A percentile compares a stretch with the other conserved stretches of the same genome.
Evolutionary conservation across 2,329 filamentous ascomycete genomes (phyloP).

Genomic region (Rhinocladiella similis): DNA sequence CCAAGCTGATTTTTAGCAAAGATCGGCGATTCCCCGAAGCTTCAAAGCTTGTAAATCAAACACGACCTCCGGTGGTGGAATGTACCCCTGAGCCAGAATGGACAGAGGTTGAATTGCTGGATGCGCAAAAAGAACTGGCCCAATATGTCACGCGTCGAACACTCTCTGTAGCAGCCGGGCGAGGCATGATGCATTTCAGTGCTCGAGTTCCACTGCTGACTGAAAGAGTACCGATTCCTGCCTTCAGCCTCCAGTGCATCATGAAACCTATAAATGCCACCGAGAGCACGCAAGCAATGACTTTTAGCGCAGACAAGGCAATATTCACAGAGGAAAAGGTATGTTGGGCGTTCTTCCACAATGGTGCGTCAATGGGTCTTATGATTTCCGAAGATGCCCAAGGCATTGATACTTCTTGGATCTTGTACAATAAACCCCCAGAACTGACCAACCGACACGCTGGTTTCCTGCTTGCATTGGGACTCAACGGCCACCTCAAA

Average conservation of each 20-base stretch:
- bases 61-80: constrained; percentile 75
- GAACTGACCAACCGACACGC: constrained; percentile 96
- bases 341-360: constrained; percentile 98
- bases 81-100: constrained; percentile 73
- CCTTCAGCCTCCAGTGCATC: constrained; percentile 87
- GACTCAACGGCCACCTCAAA: constrained; percentile 92
- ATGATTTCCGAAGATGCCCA: constrained; percentile 87
- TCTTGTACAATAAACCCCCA: constrained; percentile 92
- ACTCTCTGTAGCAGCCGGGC: constrained; percentile 81
- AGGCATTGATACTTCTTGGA: constrained; percentile 98
- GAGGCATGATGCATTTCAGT: constrained; percentile 84
- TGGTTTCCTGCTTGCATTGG: constrained; percentile 85
- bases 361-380: constrained; percentile 87
- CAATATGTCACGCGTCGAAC: constrained; percentile 84
- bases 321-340: constrained; percentile 94
- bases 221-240: constrained; percentile 84
- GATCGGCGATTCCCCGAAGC: constrained; percentile 89
- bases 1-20: constrained; percentile 84
- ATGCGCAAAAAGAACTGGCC: constrained; percentile 88
- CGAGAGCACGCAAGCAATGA: constrained; percentile 28
- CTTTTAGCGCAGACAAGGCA: constrained; percentile 82
- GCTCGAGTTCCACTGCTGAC: constrained; percentile 85
- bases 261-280: constrained; percentile 91
- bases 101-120: constrained; percentile 83
- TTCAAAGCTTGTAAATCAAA: constrained; percentile 78